Evolutionary conservation across 345 rosid species (phyloP).

Genomic region (Capsella bursapastoris): DNA sequence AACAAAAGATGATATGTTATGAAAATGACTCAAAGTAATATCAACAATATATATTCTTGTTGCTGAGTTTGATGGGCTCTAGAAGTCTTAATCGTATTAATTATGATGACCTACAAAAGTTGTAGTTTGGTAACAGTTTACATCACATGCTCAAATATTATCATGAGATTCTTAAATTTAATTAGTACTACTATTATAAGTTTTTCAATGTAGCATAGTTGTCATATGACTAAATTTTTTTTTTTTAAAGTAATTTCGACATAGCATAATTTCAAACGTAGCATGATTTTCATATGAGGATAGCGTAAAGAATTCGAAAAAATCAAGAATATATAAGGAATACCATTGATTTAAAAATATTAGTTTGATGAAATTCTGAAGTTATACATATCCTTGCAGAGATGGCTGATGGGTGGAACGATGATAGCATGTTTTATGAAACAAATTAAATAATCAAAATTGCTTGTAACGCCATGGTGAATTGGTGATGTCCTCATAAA

Average conservation of each 20-base stretch:
- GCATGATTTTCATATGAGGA: too few relatives aligned
- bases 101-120: constrained; percentile 28
- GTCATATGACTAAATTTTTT: neutral
- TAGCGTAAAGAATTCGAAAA: too few relatives aligned
- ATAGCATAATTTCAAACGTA: too few relatives aligned
- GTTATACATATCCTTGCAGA: neutral
- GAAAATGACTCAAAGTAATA: constrained; percentile 1
- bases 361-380: neutral
- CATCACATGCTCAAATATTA: constrained; percentile 34
- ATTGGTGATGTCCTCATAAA: neutral
- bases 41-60: constrained; percentile 9
- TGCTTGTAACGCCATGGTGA: neutral
- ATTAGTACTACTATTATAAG: neutral
- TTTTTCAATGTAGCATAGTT: neutral
- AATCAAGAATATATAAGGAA: neutral
- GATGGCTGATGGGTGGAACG: neutral
- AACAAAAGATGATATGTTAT: neutral
- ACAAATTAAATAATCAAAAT: neutral
- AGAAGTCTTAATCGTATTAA: constrained; percentile 28
- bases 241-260: too few relatives aligned
- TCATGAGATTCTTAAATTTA: constrained; percentile 7
- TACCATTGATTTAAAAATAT: neutral
- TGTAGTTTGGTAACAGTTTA: constrained; percentile 33
- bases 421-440: neutral
- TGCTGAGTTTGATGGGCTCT: constrained; percentile 30